phyloP scores from a whole-genome alignment of 164 flowering plant species.

The Kingdonia uniflora region DNA sequence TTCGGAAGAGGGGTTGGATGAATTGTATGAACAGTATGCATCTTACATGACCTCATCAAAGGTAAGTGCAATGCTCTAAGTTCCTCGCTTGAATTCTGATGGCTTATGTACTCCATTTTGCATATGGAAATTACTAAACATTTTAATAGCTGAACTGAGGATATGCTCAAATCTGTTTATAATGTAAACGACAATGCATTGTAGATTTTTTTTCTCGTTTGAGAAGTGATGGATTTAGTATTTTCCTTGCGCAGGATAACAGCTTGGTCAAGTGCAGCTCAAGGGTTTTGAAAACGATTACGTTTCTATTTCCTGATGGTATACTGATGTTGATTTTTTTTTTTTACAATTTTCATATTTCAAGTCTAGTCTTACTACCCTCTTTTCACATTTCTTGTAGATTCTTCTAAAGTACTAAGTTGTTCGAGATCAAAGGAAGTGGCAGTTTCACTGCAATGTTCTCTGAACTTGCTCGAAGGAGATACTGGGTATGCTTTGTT shows the following conservation, averaged over 20 bases:
- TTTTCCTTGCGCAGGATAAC: conserved; percentile 41
- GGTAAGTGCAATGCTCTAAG: conserved; percentile 24
- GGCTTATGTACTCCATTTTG: too few species aligned
- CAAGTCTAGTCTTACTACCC: not conserved
- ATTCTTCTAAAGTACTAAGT: conserved; percentile 18
- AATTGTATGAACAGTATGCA: conserved; percentile 58
- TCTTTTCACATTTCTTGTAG: conserved; percentile 14
- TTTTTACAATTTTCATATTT: not conserved
- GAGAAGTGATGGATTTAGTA: not conserved
- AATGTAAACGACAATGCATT: too few species aligned
- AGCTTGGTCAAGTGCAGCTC: conserved; percentile 18
- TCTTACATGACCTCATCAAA: conserved; percentile 43
- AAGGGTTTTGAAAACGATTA: conserved; percentile 50
- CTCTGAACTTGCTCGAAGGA: conserved; percentile 95
- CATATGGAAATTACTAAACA: too few species aligned
- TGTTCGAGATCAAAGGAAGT: conserved; percentile 34
- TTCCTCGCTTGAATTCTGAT: not conserved
- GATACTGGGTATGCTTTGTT: conserved; percentile 71
- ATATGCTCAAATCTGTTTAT: not conserved
- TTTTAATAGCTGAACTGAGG: not conserved
- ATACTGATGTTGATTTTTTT: not conserved
- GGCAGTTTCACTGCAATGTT: conserved; percentile 60
- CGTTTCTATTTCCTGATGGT: conserved; percentile 76
- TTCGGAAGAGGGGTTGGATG: conserved; percentile 49
- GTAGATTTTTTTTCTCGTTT: not conserved